phyloP scores from a whole-genome alignment of 176 grass and related monocot species.

The Tillandsia leiboldiana region DNA sequence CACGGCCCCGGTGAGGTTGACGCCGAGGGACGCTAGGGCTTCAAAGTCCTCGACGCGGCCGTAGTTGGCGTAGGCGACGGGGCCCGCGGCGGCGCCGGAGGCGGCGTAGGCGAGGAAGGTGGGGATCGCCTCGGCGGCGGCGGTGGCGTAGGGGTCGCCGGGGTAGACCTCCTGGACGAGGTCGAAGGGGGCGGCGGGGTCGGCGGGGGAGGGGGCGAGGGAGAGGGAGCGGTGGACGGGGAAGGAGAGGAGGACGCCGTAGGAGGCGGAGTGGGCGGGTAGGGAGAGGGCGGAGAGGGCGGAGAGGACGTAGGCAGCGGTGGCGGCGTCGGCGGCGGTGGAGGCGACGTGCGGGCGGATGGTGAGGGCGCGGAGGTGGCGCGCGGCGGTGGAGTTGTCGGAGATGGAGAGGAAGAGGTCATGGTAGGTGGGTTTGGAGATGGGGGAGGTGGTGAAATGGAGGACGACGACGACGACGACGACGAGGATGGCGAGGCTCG shows the following conservation, averaged over 20 bases:
- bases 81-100: slow-evolving; percentile 54
- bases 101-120: slow-evolving; percentile 70
- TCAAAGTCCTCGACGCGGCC: slow-evolving; percentile 71
- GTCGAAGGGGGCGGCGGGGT: slow-evolving; percentile 26
- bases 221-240: slow-evolving; percentile 50
- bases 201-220: slow-evolving; percentile 27
- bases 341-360: slow-evolving; percentile 56
- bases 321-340: slow-evolving; percentile 32
- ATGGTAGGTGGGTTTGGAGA: slow-evolving; percentile 42
- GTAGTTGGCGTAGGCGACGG: slow-evolving; percentile 75
- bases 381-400: slow-evolving; percentile 69
- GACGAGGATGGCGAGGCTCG: slow-evolving; percentile 4
- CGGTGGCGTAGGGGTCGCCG: slow-evolving; percentile 37
- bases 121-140: slow-evolving; percentile 37
- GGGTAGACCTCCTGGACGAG: slow-evolving; percentile 51
- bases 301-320: slow-evolving; percentile 33
- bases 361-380: slow-evolving; percentile 66
- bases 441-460: slow-evolving; percentile 13
- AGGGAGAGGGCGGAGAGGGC: slow-evolving; percentile 33
- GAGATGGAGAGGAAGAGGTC: slow-evolving; percentile 61
- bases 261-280: slow-evolving; percentile 38
- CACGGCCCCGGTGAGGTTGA: slow-evolving; percentile 69
- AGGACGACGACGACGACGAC: slow-evolving; percentile 21
- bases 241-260: slow-evolving; percentile 63
- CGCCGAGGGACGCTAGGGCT: slow-evolving; percentile 34